Evolutionary conservation across 2,329 filamentous ascomycete genomes (phyloP).

Genomic region (Cryphonectria nitschkei): DNA sequence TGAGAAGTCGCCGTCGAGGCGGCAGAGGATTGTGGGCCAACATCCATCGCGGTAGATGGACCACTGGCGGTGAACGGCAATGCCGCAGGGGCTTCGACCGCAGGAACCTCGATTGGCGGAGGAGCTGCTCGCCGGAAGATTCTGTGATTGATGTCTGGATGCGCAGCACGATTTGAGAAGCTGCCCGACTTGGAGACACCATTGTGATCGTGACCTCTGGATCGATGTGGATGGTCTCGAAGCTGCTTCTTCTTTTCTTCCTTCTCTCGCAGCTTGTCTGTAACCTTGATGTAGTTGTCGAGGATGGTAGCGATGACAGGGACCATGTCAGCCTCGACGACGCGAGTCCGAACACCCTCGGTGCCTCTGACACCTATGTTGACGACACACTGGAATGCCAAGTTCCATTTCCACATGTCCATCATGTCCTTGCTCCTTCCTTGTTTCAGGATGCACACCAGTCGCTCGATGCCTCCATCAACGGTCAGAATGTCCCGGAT

Average conservation of each 20-base stretch:
- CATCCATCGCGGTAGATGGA: conserved; percentile 41
- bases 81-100: conserved; percentile 74
- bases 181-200: conserved; percentile 52
- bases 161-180: conserved; percentile 57
- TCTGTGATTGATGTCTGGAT: conserved; percentile 62
- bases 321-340: conserved; percentile 98
- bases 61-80: conserved; percentile 45
- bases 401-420: conserved; percentile 99
- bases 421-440: conserved; percentile 97
- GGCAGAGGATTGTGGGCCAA: not conserved
- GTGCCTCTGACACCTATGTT: conserved; percentile 98
- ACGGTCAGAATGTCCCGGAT: conserved; percentile 98
- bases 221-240: conserved; percentile 55
- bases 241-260: conserved; percentile 75
- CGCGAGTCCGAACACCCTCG: conserved; percentile 88
- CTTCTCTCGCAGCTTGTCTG: conserved; percentile 88
- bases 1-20: conserved; percentile 53
- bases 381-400: conserved; percentile 98
- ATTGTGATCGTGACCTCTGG: conserved; percentile 54
- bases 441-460: conserved; percentile 98
- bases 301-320: conserved; percentile 97
- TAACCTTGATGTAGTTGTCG: conserved; percentile 96
- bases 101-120: conserved; percentile 59
- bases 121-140: conserved; percentile 76
- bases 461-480: conserved; percentile 94